Evolutionary conservation across 257 asterid species (phyloP), one percentile per base, ranked within the genome.

Genomic region (Forsythia suspensa): DNA sequence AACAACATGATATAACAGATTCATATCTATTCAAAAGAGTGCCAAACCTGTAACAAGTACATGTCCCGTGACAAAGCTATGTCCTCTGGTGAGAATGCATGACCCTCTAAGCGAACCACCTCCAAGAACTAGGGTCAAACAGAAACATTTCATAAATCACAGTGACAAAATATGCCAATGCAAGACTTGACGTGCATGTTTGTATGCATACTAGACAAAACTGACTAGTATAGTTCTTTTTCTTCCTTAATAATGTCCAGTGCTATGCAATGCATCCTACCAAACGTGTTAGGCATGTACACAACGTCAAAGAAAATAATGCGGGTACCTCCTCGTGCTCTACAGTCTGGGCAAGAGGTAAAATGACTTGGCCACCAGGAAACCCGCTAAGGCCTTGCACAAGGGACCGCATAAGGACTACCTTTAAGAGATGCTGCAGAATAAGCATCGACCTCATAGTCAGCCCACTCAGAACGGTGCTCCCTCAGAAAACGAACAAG

Each of bases 381-480:
- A 92, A 86, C 71, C 94, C 91, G 55, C 92, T 89, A 20, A 89
- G 90, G 90, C 83, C 89, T 89, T 78, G 91, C 84, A 75, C 90
- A 87, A 72, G 98, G 96, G 52, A 88, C 84, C 0, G 96, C 92
- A 82, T 86, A 88, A 3, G 96, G 90, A 70, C 85, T 87, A 38
- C 91, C 87, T 83, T 89, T 90, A 44, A 89, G 92, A 77, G 98
- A 88, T 69, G 96, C 94, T 76, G 97, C 92, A 72, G 94, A 87
- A 84, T 92, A 94, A 66, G 86, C 85, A 68, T 94, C 98, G 18
- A 94, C 89, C 18, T 92, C 96, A 72, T 90, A 87, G 82, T 94
- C 98, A 20, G 97, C 95, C 98, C 98, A 94, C 75, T 94, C 98
- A 0, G 96, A 89, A 37, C 97, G 95, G 72, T 92, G 98, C 87